phyloP scores from a whole-genome alignment of 2,329 filamentous ascomycete genomes.

The Orbilia ellipsospora region DNA sequence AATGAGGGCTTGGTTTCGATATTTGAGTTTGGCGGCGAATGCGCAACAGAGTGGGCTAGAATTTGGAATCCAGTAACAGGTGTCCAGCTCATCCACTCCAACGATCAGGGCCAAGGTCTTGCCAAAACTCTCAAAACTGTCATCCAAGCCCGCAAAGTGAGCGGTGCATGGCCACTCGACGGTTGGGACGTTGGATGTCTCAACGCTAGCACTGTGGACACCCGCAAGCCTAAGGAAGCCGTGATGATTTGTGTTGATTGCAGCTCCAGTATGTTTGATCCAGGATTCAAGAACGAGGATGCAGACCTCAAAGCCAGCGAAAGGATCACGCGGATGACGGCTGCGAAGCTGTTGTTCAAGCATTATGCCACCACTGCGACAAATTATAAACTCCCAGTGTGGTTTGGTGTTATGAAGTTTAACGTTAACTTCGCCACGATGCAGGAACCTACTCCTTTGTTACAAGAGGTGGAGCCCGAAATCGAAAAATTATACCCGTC shows the following conservation, averaged over 20 bases:
- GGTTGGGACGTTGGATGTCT: conserved; percentile 53
- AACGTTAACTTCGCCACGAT: conserved; percentile 32
- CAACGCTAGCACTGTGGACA: conserved; percentile 51
- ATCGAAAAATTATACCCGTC: conserved; percentile 35
- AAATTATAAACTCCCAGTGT: conserved; percentile 50
- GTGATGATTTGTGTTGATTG: conserved; percentile 55
- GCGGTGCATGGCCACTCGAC: conserved; percentile 49
- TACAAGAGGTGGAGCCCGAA: conserved; percentile 39
- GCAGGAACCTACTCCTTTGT: conserved; percentile 39
- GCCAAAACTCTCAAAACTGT: conserved; percentile 47
- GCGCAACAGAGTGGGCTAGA: conserved; percentile 46
- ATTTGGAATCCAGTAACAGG: conserved; percentile 49
- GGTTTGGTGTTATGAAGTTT: conserved; percentile 53
- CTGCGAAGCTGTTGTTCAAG: conserved; percentile 50
- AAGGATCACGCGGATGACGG: conserved; percentile 38
- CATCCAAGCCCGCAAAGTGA: conserved; percentile 45
- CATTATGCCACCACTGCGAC: conserved; percentile 36
- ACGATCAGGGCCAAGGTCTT: conserved; percentile 50
- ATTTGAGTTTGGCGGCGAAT: conserved; percentile 53
- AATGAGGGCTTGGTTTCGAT: conserved; percentile 47
- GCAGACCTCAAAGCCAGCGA: conserved; percentile 27
- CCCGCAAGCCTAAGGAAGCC: conserved; percentile 47
- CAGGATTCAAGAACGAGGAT: conserved; percentile 40
- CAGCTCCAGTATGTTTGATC: conserved; percentile 50
- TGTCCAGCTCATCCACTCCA: conserved; percentile 36